These are phyloP conservation scores for Neofusicoccum umdonicola DNA, from an alignment of 2,329 filamentous ascomycete species.

Conservation along the genomic window DNA sequence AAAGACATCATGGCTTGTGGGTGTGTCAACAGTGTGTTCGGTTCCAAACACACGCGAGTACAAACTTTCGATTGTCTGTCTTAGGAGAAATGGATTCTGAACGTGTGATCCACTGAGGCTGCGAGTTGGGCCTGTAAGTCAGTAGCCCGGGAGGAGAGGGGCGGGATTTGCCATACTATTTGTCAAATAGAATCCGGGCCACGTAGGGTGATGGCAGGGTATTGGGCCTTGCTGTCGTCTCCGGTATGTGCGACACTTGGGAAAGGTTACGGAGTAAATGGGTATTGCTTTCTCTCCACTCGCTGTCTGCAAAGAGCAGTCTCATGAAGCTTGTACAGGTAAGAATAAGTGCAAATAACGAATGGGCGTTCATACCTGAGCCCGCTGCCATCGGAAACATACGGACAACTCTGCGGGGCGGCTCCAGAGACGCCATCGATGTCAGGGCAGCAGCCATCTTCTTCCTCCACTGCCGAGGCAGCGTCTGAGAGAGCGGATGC, in stretches of 20 bases:
- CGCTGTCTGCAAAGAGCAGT: neutral
- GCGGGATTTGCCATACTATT: neutral
- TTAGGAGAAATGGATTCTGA: neutral
- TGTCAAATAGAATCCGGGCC: neutral
- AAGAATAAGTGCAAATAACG: neutral
- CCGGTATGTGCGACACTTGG: neutral
- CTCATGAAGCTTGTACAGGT: neutral
- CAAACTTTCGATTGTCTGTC: neutral
- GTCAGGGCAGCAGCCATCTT: neutral
- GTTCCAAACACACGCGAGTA: neutral
- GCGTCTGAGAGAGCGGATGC: neutral
- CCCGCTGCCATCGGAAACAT: neutral
- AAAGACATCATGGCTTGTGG: conserved; percentile 33
- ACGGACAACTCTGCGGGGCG: neutral
- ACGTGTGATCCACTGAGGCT: neutral
- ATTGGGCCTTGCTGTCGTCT: neutral
- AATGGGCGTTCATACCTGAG: neutral
- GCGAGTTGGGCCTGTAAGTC: neutral
- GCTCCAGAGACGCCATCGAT: too few species aligned
- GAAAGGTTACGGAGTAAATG: neutral
- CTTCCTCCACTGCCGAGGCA: neutral
- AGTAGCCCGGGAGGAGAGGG: neutral
- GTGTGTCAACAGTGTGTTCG: neutral
- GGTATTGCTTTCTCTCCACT: neutral
- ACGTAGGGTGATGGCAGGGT: neutral